Conservation (phyloP, 1,284 basidiomycete species). For the Paramarasmius palmivorus region DNA sequence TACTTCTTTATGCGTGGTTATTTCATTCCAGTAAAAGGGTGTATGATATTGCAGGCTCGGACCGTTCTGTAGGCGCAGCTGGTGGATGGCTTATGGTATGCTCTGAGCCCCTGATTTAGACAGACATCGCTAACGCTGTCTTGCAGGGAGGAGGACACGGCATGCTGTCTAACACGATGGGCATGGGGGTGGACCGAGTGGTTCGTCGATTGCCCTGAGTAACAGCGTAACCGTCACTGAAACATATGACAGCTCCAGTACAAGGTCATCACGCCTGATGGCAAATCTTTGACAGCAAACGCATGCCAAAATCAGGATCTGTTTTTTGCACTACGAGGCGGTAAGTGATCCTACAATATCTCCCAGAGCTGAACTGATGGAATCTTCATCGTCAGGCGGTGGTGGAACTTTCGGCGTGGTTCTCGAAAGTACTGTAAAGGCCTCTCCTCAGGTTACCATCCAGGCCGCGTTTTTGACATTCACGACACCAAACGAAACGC, state of each 20-base stretch:
- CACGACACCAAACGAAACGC: not conserved
- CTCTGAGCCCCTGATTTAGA: constrained; percentile 2
- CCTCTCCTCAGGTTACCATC: constrained; percentile 18
- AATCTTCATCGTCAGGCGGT: constrained; percentile 18
- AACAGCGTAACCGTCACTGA: not conserved
- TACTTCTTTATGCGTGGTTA: too few species aligned
- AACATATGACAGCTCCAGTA: constrained; percentile 32
- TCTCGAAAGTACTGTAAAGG: constrained; percentile 21
- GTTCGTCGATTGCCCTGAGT: constrained; percentile 22
- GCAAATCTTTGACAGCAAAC: constrained; percentile 34
- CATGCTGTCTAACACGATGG: constrained; percentile 34
- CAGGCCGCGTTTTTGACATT: constrained; percentile 22
- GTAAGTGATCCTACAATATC: constrained; percentile 21
- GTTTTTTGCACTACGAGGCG: constrained; percentile 46
- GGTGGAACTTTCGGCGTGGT: constrained; percentile 28
- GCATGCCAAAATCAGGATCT: constrained; percentile 41
- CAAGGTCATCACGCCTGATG: constrained; percentile 44
- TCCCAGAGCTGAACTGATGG: too few species aligned
- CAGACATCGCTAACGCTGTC: constrained; percentile 1
- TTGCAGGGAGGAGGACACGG: constrained; percentile 51
- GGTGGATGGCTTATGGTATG: constrained; percentile 30
- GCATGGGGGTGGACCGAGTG: constrained; percentile 41
- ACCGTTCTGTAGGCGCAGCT: constrained; percentile 28
- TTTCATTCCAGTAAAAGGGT: not conserved
- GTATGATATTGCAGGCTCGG: constrained; percentile 35